Evolutionary conservation across 192 early-diverging fungal genomes (phyloP), one percentile per base, ranked within the genome.

Genomic region (Backusella psychrophila): DNA sequence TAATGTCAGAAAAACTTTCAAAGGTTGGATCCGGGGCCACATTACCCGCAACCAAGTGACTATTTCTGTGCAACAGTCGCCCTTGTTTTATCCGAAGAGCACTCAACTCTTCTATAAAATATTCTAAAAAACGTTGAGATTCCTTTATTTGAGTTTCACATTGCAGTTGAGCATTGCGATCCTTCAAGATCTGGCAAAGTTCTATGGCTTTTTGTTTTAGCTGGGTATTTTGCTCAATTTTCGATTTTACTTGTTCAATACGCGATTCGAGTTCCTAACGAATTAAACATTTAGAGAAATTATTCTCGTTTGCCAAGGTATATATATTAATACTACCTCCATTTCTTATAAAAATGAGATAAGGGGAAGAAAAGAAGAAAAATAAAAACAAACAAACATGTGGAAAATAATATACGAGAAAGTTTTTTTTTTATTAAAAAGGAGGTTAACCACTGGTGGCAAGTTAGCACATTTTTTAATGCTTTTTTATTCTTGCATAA

Each of bases 61-160:
- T 63, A 26, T 29, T 26, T 29, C 26, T 63, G 56, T 63, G 56
- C 23, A 63, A 63, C 56, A 63, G 8, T 26, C 72, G 26, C 33
- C 35, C n/a, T 53, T 42, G 42, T 72, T 49, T 52, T 36, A 34
- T 72, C 49, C 87, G 83, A 69, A 93, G 75, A 31, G 84, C 86
- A 67, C 84, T 83, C 71, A 91, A 87, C 77, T 94, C 88, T 69
- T 86, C 85, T 56, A 87, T 82, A 71, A 94, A 85, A 67, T 89
- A 95, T 53, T 88, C 89, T 65, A 94, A 87, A 66, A 86, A 87
- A 75, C 88, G 89, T 75, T 92, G 88, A 14, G 87, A 83, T 71
- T 93, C 91, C 59, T 81, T 84, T 36, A 94, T 87, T 71, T 88
- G 88, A 46, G 83, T 83, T 79, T 97, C 93, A 78, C 95, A 96